phyloP scores from a whole-genome alignment of 1,284 basidiomycete genomes.

The Ganoderma meredithae region DNA sequence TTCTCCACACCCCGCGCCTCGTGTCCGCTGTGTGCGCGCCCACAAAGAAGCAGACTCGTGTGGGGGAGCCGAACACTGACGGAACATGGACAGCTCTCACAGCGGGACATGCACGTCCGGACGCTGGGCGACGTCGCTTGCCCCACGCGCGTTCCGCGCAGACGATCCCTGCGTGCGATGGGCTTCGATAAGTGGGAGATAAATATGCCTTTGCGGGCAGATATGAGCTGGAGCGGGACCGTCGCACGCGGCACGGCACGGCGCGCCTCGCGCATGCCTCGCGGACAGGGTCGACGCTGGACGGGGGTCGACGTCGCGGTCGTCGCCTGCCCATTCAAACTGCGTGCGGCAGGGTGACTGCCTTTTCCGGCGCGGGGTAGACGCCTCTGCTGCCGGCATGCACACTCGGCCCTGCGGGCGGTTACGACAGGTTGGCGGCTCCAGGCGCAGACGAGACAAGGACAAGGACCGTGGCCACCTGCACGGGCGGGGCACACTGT shows the following conservation, averaged over 20 bases:
- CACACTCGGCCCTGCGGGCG: background rate
- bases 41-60: background rate
- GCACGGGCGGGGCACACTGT: background rate
- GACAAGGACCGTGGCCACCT: background rate
- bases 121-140: background rate
- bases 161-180: conserved; percentile 15
- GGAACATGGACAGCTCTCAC: background rate
- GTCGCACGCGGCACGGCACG: conserved; percentile 9
- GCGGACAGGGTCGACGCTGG: conserved; percentile 11
- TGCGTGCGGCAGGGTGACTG: conserved; percentile 12
- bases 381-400: background rate
- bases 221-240: conserved; percentile 12
- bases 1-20: background rate
- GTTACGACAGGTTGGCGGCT: background rate
- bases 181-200: conserved; percentile 31
- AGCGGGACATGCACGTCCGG: background rate
- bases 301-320: background rate
- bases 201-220: conserved; percentile 15
- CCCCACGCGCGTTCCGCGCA: background rate
- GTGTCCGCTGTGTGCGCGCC: background rate
- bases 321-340: background rate
- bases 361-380: conserved; percentile 15
- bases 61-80: background rate
- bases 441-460: background rate
- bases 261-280: conserved; percentile 14